Base-by-base conservation (phyloP, 2,329 filamentous ascomycete genomes). In the Claviceps sorghi region DNA sequence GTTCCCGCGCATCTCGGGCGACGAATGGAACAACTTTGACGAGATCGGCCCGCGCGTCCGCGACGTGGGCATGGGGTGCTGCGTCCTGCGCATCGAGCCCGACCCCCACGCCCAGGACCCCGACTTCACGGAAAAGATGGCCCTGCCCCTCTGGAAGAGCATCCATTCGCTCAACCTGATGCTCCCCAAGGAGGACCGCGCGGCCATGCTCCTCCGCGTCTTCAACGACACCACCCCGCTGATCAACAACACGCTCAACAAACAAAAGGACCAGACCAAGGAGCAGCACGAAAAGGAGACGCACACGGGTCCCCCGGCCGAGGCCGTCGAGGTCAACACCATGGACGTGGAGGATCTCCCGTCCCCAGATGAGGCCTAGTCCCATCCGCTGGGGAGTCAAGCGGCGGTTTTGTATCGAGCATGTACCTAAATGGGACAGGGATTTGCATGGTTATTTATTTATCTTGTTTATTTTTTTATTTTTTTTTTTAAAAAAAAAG, bases 161-260 rank as follows among this genome's bases (percentile, higher is more conserved):
- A 79, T 95, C 55, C 83, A 90, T 60, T 91, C 86, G 21, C 76
- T 97, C 54, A 98, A 98, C 67, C 79, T 98, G 51, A 98, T 98
- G 93, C 75, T 98, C 63, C 91, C 93, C 49, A 98, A 98, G 73
- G 93, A 98, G 67, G 93, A 98, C 58, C 81, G 93, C 17, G 84
- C 82, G 26, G 93, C 93, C 1, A 94, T 97, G 88, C 72, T 97
- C 59, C 74, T 97, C 57, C 78, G 93, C 22, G 75, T 98, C 55
- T 98, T 84, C 72, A 94, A 96, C 64, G 91, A 97, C 60, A 84
- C 84, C 30, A 84, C 86, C 0, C 88, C 88, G 4, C 75, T 95
- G 48, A 78, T 95, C 56, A 94, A 93, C 65, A 78, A 78, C 59
- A 74, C 72, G 17, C 67, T 78, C 43, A 72, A 77, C 61, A 74